Percentiles rank a stretch among this genome's conserved stretches.
These are phyloP conservation scores for Saturnispora besseyi DNA, from an alignment of 805 yeast species.

Conservation along the genomic window DNA sequence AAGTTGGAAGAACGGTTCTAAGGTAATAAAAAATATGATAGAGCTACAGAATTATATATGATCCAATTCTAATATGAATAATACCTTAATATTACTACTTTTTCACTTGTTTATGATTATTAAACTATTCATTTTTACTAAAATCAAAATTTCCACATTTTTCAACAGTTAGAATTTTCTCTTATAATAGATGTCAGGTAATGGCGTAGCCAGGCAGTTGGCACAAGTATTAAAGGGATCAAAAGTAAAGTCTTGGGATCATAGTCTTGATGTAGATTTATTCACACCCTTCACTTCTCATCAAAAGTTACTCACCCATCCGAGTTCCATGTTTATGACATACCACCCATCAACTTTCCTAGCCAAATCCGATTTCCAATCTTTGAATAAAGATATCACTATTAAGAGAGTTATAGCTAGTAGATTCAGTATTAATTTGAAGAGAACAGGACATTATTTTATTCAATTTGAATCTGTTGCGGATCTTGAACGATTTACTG, in stretches of 20 bases:
- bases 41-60: too few relatives aligned
- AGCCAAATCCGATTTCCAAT: background rate
- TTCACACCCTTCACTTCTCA: background rate
- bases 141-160: background rate
- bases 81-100: too few relatives aligned
- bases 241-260: background rate
- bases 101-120: background rate
- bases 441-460: background rate
- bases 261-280: background rate
- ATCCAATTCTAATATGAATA: too few relatives aligned
- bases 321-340: background rate
- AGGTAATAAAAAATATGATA: too few relatives aligned
- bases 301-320: background rate
- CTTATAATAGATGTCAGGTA: background rate
- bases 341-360: slow-evolving; percentile 2
- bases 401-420: background rate
- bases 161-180: background rate
- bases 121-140: background rate
- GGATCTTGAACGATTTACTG: background rate
- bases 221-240: background rate
- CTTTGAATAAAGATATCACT: background rate
- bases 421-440: background rate
- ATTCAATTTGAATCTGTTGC: background rate
- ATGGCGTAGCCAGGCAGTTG: background rate
- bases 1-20: too few relatives aligned